Evolutionary conservation across 2,329 filamentous ascomycete species (phyloP).

Genomic region (Coleophoma eucalyptorum): DNA sequence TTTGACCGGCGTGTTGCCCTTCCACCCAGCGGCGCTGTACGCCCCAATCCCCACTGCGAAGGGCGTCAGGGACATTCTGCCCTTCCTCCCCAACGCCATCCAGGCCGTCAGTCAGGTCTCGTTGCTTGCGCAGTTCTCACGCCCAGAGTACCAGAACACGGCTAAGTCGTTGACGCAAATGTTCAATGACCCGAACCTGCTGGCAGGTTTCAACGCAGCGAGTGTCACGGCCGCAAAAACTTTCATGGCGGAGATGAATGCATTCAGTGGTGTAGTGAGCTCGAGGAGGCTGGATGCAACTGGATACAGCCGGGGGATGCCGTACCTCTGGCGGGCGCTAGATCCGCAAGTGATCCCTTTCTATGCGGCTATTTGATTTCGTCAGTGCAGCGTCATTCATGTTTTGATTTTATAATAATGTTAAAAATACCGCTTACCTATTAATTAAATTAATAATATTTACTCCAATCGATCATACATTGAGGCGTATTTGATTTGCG

Average conservation of each 20-base stretch:
- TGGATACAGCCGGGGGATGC: conserved; percentile 42
- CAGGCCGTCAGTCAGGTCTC: conserved; percentile 32
- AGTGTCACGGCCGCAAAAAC: conserved; percentile 28
- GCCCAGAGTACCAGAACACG: conserved; percentile 27
- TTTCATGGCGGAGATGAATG: conserved; percentile 33
- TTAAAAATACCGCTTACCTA: no score
- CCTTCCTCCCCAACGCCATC: conserved; percentile 29
- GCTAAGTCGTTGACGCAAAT: conserved; percentile 33
- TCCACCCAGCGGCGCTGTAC: conserved; percentile 38
- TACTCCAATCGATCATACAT: no score
- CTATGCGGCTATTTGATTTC: background rate
- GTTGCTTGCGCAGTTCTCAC: conserved; percentile 35
- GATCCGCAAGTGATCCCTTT: conserved; percentile 13
- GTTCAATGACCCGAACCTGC: conserved; percentile 33
- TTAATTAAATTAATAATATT: no score
- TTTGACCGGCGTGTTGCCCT: conserved; percentile 33
- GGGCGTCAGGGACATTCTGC: conserved; percentile 30
- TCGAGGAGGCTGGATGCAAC: conserved; percentile 35
- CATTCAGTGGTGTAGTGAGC: conserved; percentile 33
- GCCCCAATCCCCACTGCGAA: conserved; percentile 34
- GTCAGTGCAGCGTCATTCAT: no score
- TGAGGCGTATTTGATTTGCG: no score
- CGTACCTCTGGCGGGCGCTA: conserved; percentile 33
- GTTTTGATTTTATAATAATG: no score
- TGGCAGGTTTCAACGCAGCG: conserved; percentile 26